Conservation (phyloP, 352 stramenopile species). For the Pythium myriotylum region DNA sequence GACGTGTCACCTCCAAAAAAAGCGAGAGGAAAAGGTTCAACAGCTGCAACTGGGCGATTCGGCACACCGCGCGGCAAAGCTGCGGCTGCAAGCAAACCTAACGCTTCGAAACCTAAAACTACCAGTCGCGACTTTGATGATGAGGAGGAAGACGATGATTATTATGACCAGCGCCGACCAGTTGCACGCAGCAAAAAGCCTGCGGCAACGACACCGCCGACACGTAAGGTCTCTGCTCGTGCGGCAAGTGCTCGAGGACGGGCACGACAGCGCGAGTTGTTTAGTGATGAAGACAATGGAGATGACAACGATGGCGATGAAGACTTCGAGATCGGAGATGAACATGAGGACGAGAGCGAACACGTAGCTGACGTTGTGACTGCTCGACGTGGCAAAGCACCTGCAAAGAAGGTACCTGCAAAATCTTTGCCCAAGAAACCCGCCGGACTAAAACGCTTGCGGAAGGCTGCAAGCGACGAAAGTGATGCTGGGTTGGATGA, state of each 20-base stretch:
- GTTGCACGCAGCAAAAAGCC: conserved; percentile 20
- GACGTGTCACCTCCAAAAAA: conserved; percentile 3
- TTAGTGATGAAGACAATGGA: conserved; percentile 51
- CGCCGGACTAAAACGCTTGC: conserved; percentile 19
- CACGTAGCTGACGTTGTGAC: conserved; percentile 18
- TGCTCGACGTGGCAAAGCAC: conserved; percentile 15
- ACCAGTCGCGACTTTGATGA: conserved; percentile 1
- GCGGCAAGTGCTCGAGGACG: conserved; percentile 35
- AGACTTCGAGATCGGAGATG: conserved; percentile 54
- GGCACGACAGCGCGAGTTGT: conserved; percentile 27
- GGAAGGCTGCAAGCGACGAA: conserved; percentile 18
- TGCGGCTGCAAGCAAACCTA: too few relatives aligned
- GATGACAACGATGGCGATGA: conserved; percentile 65
- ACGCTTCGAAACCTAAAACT: conserved; percentile 12
- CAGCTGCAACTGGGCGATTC: conserved; percentile 21
- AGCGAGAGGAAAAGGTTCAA: not conserved
- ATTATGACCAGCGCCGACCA: conserved; percentile 1
- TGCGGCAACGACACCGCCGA: not conserved
- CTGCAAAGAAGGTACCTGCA: conserved; percentile 7
- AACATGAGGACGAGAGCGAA: conserved; percentile 53
- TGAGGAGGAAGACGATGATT: conserved; percentile 5
- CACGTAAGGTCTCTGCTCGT: conserved; percentile 29
- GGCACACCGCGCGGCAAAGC: conserved; percentile 20
- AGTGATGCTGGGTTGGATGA: conserved; percentile 17
- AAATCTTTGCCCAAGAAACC: conserved; percentile 7